Evolutionary conservation across 1,284 basidiomycete species (phyloP).

Genomic region (Somion occarium): DNA sequence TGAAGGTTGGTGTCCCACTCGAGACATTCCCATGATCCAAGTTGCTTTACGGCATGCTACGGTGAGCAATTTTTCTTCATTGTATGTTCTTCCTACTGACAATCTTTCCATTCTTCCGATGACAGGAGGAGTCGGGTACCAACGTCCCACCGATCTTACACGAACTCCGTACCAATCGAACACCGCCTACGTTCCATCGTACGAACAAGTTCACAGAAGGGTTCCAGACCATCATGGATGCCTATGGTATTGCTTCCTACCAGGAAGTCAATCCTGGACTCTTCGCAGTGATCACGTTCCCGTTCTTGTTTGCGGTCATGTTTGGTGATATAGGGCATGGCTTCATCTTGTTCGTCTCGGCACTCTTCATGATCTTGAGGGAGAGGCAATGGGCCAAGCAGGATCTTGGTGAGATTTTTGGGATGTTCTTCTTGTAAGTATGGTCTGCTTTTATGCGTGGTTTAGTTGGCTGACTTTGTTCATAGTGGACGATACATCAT

Average conservation of each 20-base stretch:
- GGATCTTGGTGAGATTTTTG: slow-evolving; percentile 72
- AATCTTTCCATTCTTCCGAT: not conserved
- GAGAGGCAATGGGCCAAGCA: slow-evolving; percentile 80
- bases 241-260: slow-evolving; percentile 93
- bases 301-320: slow-evolving; percentile 99
- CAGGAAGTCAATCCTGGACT: slow-evolving; percentile 98
- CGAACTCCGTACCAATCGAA: slow-evolving; percentile 86
- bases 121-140: slow-evolving; percentile 88
- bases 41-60: slow-evolving; percentile 89
- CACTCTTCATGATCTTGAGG: slow-evolving; percentile 79
- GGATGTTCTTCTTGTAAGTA: slow-evolving; percentile 9
- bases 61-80: slow-evolving; percentile 35
- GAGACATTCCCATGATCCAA: slow-evolving; percentile 88
- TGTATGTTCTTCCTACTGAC: not conserved
- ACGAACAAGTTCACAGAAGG: slow-evolving; percentile 97
- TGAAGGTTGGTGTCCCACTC: slow-evolving; percentile 95
- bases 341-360: slow-evolving; percentile 75
- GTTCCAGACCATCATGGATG: slow-evolving; percentile 98
- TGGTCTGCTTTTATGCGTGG: not conserved
- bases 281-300: slow-evolving; percentile 93
- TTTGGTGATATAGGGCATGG: slow-evolving; percentile 99
- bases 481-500: slow-evolving; percentile 95
- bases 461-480: slow-evolving; percentile 11
- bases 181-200: slow-evolving; percentile 92
- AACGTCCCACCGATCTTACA: slow-evolving; percentile 90